Evolutionary conservation across 2,329 filamentous ascomycete species (phyloP).

Genomic region (Drechslera avenae): DNA sequence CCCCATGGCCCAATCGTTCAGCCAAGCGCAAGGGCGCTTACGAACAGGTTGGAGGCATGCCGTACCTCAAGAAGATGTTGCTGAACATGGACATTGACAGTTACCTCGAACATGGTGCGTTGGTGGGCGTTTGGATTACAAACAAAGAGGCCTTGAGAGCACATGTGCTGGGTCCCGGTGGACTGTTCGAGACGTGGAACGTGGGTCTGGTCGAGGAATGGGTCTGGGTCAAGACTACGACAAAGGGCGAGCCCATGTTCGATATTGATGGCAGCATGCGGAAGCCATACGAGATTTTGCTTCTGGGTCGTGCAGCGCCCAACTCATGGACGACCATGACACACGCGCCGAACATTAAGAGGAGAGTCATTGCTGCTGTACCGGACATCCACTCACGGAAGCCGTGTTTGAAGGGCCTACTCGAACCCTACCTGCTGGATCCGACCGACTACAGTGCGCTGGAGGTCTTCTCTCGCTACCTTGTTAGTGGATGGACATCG

Average conservation of each 20-base stretch:
- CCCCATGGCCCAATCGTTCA: constrained; percentile 82
- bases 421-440: constrained; percentile 60
- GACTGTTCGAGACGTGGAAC: constrained; percentile 70
- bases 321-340: constrained; percentile 32
- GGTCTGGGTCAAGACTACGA: constrained; percentile 78
- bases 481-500: constrained; percentile 76
- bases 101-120: constrained; percentile 42
- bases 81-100: constrained; percentile 54
- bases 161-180: constrained; percentile 59
- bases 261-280: constrained; percentile 66
- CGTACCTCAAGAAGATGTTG: constrained; percentile 54
- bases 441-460: constrained; percentile 60
- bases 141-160: constrained; percentile 67
- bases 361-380: constrained; percentile 69
- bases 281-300: constrained; percentile 76
- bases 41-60: constrained; percentile 54
- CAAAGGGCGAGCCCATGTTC: constrained; percentile 67
- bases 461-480: constrained; percentile 77
- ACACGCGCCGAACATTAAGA: constrained; percentile 42
- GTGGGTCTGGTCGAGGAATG: constrained; percentile 71
- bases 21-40: constrained; percentile 63
- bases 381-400: constrained; percentile 81
- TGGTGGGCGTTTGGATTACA: constrained; percentile 78
- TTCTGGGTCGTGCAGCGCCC: constrained; percentile 59
- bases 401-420: constrained; percentile 68